Conservation (phyloP, 345 rosid species). For the Combretum micranthum region DNA sequence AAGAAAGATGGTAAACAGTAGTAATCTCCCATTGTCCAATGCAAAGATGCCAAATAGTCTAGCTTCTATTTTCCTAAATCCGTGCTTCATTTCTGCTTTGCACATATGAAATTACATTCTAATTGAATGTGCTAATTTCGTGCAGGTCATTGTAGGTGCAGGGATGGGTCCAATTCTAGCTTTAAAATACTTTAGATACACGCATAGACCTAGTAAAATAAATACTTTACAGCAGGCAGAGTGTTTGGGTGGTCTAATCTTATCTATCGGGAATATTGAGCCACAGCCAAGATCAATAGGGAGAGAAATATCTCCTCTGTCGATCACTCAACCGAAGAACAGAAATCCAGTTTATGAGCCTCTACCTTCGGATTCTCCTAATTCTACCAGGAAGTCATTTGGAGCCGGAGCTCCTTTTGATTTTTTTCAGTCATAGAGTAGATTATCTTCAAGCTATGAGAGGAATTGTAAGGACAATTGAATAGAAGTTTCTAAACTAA, state of each 20-base stretch:
- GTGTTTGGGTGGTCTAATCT: conserved; percentile 84
- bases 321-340: conserved; percentile 60
- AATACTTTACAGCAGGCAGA: conserved; percentile 92
- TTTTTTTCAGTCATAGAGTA: conserved; percentile 66
- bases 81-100: not conserved
- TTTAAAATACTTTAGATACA: conserved; percentile 73
- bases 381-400: conserved; percentile 57
- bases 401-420: conserved; percentile 79
- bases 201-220: conserved; percentile 90
- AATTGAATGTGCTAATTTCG: not conserved
- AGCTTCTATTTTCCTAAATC: too few relatives aligned
- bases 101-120: not conserved
- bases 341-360: conserved; percentile 83
- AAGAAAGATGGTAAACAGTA: too few relatives aligned
- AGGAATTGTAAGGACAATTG: conserved; percentile 90
- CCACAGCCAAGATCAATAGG: conserved; percentile 53
- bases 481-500: conserved; percentile 1
- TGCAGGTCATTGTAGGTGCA: conserved; percentile 80
- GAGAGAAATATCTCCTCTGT: conserved; percentile 59
- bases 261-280: conserved; percentile 76
- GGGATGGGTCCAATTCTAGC: conserved; percentile 93
- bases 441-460: conserved; percentile 60
- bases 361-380: conserved; percentile 80
- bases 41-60: too few relatives aligned
- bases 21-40: too few relatives aligned